These are phyloP conservation scores for Parasitella parasitica DNA, from an alignment of 371 early-diverging fungal genomes.

Conservation along the genomic window DNA sequence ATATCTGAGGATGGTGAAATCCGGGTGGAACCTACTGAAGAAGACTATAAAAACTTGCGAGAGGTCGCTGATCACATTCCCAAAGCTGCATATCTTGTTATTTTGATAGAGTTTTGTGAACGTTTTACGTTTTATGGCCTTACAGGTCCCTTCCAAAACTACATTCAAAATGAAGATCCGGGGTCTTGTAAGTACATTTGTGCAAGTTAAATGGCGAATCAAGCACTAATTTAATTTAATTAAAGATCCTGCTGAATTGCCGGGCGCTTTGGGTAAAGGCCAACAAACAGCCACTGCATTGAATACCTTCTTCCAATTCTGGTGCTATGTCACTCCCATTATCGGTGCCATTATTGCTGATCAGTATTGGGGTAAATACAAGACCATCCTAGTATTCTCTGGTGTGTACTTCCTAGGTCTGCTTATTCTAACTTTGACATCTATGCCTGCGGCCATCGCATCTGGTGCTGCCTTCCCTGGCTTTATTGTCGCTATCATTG, in stretches of 20 bases:
- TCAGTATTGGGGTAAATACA: slow-evolving; percentile 81
- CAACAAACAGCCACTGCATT: slow-evolving; percentile 64
- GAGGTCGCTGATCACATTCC: slow-evolving; percentile 57
- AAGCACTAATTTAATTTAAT: no score
- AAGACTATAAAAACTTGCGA: slow-evolving; percentile 46
- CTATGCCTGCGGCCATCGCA: slow-evolving; percentile 57
- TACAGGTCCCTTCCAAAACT: slow-evolving; percentile 63
- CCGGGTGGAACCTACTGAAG: slow-evolving; percentile 44
- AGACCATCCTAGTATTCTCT: slow-evolving; percentile 72
- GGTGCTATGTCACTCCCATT: slow-evolving; percentile 79
- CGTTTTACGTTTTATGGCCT: slow-evolving; percentile 76
- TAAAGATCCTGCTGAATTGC: slow-evolving; percentile 41
- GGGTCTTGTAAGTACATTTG: slow-evolving; percentile 37
- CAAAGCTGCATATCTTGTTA: slow-evolving; percentile 57
- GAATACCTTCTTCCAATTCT: slow-evolving; percentile 77
- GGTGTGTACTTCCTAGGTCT: slow-evolving; percentile 73
- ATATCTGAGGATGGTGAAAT: background rate
- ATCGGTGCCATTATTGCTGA: slow-evolving; percentile 85
- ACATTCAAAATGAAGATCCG: slow-evolving; percentile 56
- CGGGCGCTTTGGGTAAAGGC: slow-evolving; percentile 49
- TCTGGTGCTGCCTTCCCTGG: slow-evolving; percentile 61
- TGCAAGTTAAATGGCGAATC: background rate
- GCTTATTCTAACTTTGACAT: slow-evolving; percentile 61
- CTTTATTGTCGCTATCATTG: slow-evolving; percentile 60
- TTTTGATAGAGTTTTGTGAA: slow-evolving; percentile 77